phyloP scores from a whole-genome alignment of 805 yeast genomes.

The Wickerhamiella bombiphila region DNA sequence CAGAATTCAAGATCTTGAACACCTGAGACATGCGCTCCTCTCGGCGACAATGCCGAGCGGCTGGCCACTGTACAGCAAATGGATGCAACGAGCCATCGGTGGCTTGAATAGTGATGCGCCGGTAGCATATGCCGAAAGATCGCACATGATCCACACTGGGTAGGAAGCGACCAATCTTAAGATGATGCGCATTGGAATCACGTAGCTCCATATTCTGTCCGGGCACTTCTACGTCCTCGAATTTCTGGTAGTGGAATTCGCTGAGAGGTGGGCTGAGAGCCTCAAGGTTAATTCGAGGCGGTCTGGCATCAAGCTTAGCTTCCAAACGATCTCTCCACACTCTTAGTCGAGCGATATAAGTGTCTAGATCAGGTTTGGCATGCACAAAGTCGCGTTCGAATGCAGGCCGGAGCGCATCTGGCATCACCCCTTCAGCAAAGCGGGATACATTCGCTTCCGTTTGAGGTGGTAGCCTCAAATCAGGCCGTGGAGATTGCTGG shows the following conservation, averaged over 20 bases:
- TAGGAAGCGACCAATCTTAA: conserved; percentile 83
- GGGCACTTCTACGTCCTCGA: conserved; percentile 94
- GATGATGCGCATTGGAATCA: conserved; percentile 79
- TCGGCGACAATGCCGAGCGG: conserved; percentile 92
- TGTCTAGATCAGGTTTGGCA: conserved; percentile 76
- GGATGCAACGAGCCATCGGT: conserved; percentile 85
- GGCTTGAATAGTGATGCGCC: conserved; percentile 78
- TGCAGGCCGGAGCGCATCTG: conserved; percentile 74
- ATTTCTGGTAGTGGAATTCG: conserved; percentile 95
- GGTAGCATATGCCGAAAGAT: conserved; percentile 80
- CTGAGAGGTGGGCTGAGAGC: conserved; percentile 87
- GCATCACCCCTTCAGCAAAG: conserved; percentile 86
- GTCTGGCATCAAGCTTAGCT: conserved; percentile 76
- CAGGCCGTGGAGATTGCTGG: conserved; percentile 72
- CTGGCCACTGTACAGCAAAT: conserved; percentile 94
- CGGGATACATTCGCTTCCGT: conserved; percentile 79
- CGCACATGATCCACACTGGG: conserved; percentile 80
- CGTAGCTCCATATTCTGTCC: conserved; percentile 86
- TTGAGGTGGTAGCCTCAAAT: conserved; percentile 75
- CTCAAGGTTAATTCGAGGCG: conserved; percentile 68
- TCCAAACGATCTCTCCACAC: conserved; percentile 90
- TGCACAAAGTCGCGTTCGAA: conserved; percentile 84
- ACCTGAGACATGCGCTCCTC: conserved; percentile 90
- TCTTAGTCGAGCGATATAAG: conserved; percentile 67
- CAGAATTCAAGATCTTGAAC: conserved; percentile 76